Conservation (phyloP, 1,284 basidiomycete species). For the Vanrija humicola region DNA sequence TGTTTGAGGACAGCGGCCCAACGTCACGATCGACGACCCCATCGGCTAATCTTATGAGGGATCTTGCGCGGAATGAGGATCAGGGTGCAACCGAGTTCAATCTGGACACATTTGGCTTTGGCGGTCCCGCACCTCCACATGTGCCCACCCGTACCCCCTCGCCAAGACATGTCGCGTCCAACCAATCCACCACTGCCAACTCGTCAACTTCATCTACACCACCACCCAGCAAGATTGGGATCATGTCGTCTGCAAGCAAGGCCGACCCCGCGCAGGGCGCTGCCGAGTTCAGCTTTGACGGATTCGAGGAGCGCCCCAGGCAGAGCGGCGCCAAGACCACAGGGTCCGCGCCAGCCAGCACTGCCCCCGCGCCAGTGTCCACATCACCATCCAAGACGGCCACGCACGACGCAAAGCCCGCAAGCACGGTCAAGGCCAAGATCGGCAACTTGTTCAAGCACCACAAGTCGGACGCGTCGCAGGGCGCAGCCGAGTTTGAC, state of each 20-base stretch:
- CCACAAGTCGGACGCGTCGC: background rate
- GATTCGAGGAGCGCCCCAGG: background rate
- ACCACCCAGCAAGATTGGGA: background rate
- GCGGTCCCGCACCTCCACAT: background rate
- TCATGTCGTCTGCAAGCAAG: background rate
- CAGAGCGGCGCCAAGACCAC: too few species aligned
- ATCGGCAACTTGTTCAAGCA: background rate
- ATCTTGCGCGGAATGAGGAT: slow-evolving; percentile 33
- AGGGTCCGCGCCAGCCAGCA: background rate
- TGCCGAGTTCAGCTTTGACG: background rate
- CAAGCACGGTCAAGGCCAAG: background rate
- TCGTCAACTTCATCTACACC: background rate
- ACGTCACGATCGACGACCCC: slow-evolving; percentile 41
- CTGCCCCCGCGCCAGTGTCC: background rate
- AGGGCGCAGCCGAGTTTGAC: background rate
- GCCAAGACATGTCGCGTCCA: too few species aligned
- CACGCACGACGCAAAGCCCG: too few species aligned
- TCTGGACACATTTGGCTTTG: slow-evolving; percentile 41
- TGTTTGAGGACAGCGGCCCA: too few species aligned
- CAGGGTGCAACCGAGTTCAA: slow-evolving; percentile 48
- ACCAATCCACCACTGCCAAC: too few species aligned
- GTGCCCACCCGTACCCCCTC: too few species aligned
- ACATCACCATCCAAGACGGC: background rate
- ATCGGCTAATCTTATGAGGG: slow-evolving; percentile 66
- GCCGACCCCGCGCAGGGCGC: background rate